phyloP scores from a whole-genome alignment of 1,284 basidiomycete species.

The Lignosus rhinocerotis region DNA sequence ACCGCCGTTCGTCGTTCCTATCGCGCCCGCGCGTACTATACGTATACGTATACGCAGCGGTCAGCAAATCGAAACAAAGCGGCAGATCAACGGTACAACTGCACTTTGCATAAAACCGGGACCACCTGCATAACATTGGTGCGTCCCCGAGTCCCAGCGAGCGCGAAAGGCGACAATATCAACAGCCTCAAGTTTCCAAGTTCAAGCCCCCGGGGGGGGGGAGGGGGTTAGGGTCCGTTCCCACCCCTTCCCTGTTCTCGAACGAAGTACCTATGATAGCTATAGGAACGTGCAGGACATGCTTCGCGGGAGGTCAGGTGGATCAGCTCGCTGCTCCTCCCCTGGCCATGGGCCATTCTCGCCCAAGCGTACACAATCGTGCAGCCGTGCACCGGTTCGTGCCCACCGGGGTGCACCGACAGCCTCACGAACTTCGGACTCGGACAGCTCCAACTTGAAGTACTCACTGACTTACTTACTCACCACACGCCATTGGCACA shows the following conservation, averaged over 20 bases:
- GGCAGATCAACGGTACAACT: no score
- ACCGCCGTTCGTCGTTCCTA: not conserved
- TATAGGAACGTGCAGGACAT: not conserved
- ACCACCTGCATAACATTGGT: no score
- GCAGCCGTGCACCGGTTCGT: not conserved
- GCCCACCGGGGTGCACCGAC: no score
- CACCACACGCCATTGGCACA: no score
- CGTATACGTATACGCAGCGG: not conserved
- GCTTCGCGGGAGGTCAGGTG: slow-evolving; percentile 1
- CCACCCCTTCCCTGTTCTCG: not conserved
- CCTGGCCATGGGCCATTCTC: not conserved
- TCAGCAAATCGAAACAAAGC: not conserved
- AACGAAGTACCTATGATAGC: no score
- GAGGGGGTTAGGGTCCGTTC: not conserved
- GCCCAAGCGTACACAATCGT: not conserved
- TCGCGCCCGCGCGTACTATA: not conserved
- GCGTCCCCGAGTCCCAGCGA: no score
- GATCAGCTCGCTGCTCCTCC: not conserved
- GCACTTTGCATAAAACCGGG: no score
- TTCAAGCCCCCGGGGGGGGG: not conserved
- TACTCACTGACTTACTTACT: no score
- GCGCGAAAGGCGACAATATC: no score
- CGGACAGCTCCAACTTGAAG: no score
- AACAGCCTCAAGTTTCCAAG: not conserved
- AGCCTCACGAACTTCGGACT: not conserved